phyloP scores from a whole-genome alignment of 768 basidiomycete species.

The Leccinum disarticulatum region DNA sequence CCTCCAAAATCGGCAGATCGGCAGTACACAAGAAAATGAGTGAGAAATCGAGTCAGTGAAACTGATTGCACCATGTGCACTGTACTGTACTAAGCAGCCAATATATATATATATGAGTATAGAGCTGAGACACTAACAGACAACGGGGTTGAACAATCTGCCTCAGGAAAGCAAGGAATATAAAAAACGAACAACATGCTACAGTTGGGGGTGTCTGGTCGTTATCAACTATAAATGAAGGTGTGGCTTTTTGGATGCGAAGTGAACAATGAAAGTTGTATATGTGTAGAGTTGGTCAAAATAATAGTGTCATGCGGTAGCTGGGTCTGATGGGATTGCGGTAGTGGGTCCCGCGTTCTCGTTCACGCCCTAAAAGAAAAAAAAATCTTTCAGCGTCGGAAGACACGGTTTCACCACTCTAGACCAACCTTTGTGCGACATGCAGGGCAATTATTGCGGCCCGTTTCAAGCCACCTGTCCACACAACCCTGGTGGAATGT shows the following conservation, averaged over 20 bases:
- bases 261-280: conserved; percentile 3
- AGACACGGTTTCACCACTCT: not conserved
- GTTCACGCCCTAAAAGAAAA: conserved; percentile 23
- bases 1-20: not conserved
- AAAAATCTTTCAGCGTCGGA: not conserved
- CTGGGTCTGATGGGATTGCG: conserved; percentile 1
- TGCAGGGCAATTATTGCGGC: conserved; percentile 89
- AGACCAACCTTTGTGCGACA: conserved; percentile 71
- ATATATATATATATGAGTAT: conserved; percentile 26
- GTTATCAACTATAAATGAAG: conserved; percentile 12
- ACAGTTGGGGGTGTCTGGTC: conserved; percentile 15
- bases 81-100: conserved; percentile 14
- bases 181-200: conserved; percentile 27
- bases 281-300: not conserved
- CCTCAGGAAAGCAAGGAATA: conserved; percentile 4
- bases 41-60: not conserved
- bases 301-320: conserved; percentile 11
- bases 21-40: conserved; percentile 16
- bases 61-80: conserved; percentile 16
- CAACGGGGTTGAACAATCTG: conserved; percentile 11
- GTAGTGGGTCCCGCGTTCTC: conserved; percentile 18
- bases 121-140: conserved; percentile 9
- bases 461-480: conserved; percentile 83
- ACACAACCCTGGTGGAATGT: conserved; percentile 90
- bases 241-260: conserved; percentile 16